These are phyloP conservation scores for Dactylellina drechsleri DNA, from an alignment of 2,329 filamentous ascomycete genomes.

Conservation along the genomic window DNA sequence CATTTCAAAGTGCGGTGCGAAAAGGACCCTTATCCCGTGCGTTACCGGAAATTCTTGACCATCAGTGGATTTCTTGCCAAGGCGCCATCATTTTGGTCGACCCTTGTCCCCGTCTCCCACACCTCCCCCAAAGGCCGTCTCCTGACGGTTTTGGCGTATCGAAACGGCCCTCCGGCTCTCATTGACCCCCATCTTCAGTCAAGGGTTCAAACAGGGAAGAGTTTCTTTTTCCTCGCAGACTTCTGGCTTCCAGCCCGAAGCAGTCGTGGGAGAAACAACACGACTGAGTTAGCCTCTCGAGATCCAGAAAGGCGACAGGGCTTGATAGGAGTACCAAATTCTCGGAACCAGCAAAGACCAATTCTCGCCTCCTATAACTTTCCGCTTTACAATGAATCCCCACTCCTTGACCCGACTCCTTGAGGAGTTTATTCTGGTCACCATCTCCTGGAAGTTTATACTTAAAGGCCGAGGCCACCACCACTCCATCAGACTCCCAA, in stretches of 20 bases:
- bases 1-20: slow-evolving; percentile 21
- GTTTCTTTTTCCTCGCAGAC: slow-evolving; percentile 18
- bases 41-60: slow-evolving; percentile 50
- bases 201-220: slow-evolving; percentile 38
- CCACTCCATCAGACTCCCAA: slow-evolving; percentile 33
- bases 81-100: slow-evolving; percentile 55
- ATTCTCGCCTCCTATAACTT: slow-evolving; percentile 44
- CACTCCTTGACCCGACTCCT: slow-evolving; percentile 33
- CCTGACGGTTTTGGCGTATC: slow-evolving; percentile 43
- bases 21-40: slow-evolving; percentile 42
- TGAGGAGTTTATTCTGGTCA: slow-evolving; percentile 43
- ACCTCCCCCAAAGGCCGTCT: slow-evolving; percentile 49
- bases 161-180: slow-evolving; percentile 50
- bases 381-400: slow-evolving; percentile 31
- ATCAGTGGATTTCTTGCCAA: slow-evolving; percentile 36
- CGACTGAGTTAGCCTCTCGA: slow-evolving; percentile 32
- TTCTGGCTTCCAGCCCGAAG: slow-evolving; percentile 20
- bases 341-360: slow-evolving; percentile 49
- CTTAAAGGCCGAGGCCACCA: slow-evolving; percentile 37
- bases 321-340: slow-evolving; percentile 53
- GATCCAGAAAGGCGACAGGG: slow-evolving; percentile 31
- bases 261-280: slow-evolving; percentile 3
- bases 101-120: slow-evolving; percentile 53
- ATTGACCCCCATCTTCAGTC: slow-evolving; percentile 49
- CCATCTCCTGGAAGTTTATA: slow-evolving; percentile 42